phyloP scores from a whole-genome alignment of 2,329 filamentous ascomycete genomes.

The Penicillium sp. region DNA sequence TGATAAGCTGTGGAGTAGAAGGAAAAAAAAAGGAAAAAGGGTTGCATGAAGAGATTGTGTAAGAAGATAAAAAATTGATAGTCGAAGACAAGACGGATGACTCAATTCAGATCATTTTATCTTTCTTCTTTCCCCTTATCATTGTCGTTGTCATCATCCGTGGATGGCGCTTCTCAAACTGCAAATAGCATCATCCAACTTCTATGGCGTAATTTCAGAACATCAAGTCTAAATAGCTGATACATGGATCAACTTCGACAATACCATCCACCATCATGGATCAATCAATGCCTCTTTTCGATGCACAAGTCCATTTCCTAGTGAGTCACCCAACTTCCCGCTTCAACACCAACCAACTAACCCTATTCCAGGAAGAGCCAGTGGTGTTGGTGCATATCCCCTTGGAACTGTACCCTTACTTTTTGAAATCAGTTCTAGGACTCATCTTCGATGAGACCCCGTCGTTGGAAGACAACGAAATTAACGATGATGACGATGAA shows the following conservation, averaged over 20 bases:
- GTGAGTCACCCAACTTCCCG: conserved; percentile 11
- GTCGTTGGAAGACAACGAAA: conserved; percentile 32
- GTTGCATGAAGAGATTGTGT: conserved; percentile 22
- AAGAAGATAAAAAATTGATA: too few relatives aligned
- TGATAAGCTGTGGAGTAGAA: conserved; percentile 35
- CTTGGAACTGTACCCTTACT: conserved; percentile 67
- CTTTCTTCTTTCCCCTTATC: conserved; percentile 1
- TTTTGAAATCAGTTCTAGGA: conserved; percentile 82
- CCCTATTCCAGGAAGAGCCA: conserved; percentile 65
- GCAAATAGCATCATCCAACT: conserved; percentile 6
- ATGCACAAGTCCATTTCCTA: conserved; percentile 26
- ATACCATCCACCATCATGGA: conserved; percentile 13
- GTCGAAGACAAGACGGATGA: too few relatives aligned
- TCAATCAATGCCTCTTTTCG: conserved; percentile 22
- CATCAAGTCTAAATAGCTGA: neutral
- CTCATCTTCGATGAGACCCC: conserved; percentile 65
- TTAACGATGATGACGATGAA: conserved; percentile 34
- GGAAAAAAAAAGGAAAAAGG: conserved; percentile 4
- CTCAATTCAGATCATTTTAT: neutral
- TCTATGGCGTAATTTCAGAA: conserved; percentile 19
- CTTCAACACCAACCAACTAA: conserved; percentile 1
- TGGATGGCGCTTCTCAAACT: conserved; percentile 3
- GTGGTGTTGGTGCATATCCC: conserved; percentile 90
- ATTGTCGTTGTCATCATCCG: too few relatives aligned
- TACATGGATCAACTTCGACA: neutral